Evolutionary conservation across 352 stramenopile genomes (phyloP).

Genomic region (Pythium rhizo-oryzae): DNA sequence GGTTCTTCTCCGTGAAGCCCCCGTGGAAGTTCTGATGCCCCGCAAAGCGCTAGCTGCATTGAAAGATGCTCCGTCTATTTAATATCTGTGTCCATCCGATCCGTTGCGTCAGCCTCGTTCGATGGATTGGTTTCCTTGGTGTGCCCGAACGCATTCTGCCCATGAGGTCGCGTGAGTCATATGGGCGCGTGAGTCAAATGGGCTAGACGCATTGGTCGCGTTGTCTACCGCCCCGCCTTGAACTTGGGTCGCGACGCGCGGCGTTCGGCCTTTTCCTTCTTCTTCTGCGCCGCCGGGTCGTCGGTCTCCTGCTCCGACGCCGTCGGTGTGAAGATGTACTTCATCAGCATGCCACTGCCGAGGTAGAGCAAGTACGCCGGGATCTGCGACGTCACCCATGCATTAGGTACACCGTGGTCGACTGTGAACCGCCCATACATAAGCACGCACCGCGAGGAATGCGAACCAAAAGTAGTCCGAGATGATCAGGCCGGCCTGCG

Average conservation of each 20-base stretch:
- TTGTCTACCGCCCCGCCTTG: constrained; percentile 20
- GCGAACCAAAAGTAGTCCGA: constrained; percentile 90
- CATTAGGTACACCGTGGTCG: neutral
- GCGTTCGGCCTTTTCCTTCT: constrained; percentile 78
- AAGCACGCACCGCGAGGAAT: constrained; percentile 58
- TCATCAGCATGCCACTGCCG: constrained; percentile 67
- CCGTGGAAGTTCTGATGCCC: constrained; percentile 29
- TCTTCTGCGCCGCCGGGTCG: constrained; percentile 60
- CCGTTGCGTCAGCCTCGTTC: neutral
- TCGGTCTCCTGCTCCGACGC: constrained; percentile 46
- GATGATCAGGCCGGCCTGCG: constrained; percentile 73
- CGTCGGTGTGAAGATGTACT: constrained; percentile 83
- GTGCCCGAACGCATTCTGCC: too few species aligned
- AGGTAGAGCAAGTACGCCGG: constrained; percentile 86
- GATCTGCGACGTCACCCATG: constrained; percentile 30
- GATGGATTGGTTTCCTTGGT: neutral
- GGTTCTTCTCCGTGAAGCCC: constrained; percentile 22
- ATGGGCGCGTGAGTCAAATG: too few species aligned
- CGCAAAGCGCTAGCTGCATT: neutral
- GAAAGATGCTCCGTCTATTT: constrained; percentile 13
- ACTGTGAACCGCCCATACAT: neutral
- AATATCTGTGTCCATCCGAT: neutral
- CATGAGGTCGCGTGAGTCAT: too few species aligned
- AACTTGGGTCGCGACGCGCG: constrained; percentile 29
- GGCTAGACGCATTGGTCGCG: too few species aligned